These are phyloP conservation scores for Withania somnifera DNA, from an alignment of 305 asterid genomes.

Conservation along the genomic window DNA sequence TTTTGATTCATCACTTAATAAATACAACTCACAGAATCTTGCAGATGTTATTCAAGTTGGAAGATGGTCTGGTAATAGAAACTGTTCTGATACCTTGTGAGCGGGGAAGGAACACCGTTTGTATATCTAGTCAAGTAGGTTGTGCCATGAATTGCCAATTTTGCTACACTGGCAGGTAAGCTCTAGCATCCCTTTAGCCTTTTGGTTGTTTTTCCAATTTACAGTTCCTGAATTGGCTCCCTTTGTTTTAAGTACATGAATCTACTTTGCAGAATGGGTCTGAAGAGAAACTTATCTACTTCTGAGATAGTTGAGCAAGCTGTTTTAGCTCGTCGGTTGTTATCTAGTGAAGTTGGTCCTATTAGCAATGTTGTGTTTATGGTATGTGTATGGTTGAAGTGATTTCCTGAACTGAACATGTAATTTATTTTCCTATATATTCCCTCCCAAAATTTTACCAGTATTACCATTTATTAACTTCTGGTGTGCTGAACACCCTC, in stretches of 20 bases:
- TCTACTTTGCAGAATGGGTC: slow-evolving; percentile 70
- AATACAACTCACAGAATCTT: slow-evolving; percentile 57
- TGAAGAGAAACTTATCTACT: slow-evolving; percentile 65
- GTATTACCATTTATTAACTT: background rate
- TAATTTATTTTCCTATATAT: background rate
- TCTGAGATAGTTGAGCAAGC: slow-evolving; percentile 99
- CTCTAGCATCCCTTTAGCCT: background rate
- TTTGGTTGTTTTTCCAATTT: background rate
- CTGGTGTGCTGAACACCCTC: background rate
- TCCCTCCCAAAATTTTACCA: background rate
- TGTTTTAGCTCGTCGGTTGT: slow-evolving; percentile 67
- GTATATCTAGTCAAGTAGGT: slow-evolving; percentile 97
- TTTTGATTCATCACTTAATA: slow-evolving; percentile 47
- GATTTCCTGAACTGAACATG: background rate
- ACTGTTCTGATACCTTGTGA: slow-evolving; percentile 83
- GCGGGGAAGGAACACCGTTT: slow-evolving; percentile 83
- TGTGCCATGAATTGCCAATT: slow-evolving; percentile 96
- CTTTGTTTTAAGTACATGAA: background rate
- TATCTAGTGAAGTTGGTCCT: slow-evolving; percentile 61
- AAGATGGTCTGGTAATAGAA: slow-evolving; percentile 75
- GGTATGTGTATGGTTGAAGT: slow-evolving; percentile 31
- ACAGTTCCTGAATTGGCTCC: background rate
- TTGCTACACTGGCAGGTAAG: slow-evolving; percentile 93
- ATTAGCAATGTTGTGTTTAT: slow-evolving; percentile 88
- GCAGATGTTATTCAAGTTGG: slow-evolving; percentile 83